These are phyloP conservation scores for Yarrowia yakushimensis DNA, from an alignment of 805 yeast species.

Conservation along the genomic window DNA sequence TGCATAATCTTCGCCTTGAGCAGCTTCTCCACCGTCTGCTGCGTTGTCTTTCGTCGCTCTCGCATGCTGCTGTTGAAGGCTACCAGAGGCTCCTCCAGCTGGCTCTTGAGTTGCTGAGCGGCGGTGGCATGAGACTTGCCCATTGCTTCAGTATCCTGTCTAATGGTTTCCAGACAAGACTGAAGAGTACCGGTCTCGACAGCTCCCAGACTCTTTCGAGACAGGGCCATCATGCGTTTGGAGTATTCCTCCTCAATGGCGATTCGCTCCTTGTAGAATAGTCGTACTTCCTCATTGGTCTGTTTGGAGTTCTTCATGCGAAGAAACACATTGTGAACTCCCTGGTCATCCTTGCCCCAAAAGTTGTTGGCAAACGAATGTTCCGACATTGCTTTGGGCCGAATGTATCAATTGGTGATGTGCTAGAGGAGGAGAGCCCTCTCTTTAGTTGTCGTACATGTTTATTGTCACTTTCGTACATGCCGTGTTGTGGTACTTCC, in stretches of 20 bases:
- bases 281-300: slow-evolving; percentile 51
- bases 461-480: slow-evolving; percentile 1
- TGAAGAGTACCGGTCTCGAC: slow-evolving; percentile 59
- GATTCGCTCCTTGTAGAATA: slow-evolving; percentile 51
- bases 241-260: slow-evolving; percentile 73
- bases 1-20: slow-evolving; percentile 45
- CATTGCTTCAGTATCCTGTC: slow-evolving; percentile 55
- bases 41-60: slow-evolving; percentile 54
- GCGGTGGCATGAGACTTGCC: slow-evolving; percentile 54
- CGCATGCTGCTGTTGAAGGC: slow-evolving; percentile 51
- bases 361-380: slow-evolving; percentile 38
- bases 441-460: not conserved
- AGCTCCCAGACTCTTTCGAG: slow-evolving; percentile 51
- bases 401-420: not conserved
- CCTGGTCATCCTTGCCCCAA: slow-evolving; percentile 60
- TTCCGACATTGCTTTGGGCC: slow-evolving; percentile 18
- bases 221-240: slow-evolving; percentile 50
- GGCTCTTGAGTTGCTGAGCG: slow-evolving; percentile 48
- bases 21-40: slow-evolving; percentile 55
- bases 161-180: slow-evolving; percentile 56
- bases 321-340: slow-evolving; percentile 52
- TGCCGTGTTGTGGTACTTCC: slow-evolving; percentile 11
- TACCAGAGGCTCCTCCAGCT: slow-evolving; percentile 51
- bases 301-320: slow-evolving; percentile 58
- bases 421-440: not conserved